Evolutionary conservation across 495 filamentous ascomycete species (phyloP), one percentile per base, ranked within the genome.

Genomic region (Poronia punctata): DNA sequence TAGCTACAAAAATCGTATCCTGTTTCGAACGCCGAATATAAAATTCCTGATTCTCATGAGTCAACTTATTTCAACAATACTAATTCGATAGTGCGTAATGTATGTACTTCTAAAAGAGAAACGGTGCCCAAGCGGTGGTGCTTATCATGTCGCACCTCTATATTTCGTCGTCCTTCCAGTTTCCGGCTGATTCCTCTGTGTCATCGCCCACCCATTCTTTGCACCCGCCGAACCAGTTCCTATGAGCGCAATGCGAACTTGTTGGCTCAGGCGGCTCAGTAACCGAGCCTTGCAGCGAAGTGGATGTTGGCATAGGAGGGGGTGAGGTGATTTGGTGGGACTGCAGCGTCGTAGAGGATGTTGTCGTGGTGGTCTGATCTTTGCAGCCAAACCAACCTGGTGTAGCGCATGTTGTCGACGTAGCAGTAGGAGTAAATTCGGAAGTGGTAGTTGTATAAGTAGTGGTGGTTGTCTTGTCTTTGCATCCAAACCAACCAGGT

Each of bases 401-500:
- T 17, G 75, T 70, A 27, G 65, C 62, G 46, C 84, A 88, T 5
- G 67, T 66, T 9, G 71, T 70, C 0, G 67, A 56, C 1, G 68
- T 70, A 3, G 61, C 55, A 12, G 66, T 64, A 5, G 66, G 74
- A 5, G 57, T 66, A 4, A 53, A 56, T 46, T 43, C 32, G 1
- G 38, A 54, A 7, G 63, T 54, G 3, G 62, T 63, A 25, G 50
- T 61, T 1, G 52, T 61, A n/a, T 53, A 53, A 2, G 65, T 64
- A 14, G 62, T 63, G 4, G 73, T 75, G 1, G 72, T 76, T 20
- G 66, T 70, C 39, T 69, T 59, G 46, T 80, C 75, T 21, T 74
- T 73, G 51, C 78, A 82, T 22, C 78, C 79, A 59, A 80, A 86
- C 83, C 82, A 86, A 27, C 83, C 83, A 3, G 73, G 76, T 24